phyloP scores from a whole-genome alignment of 225 moss, liverwort and hornwort genomes.

The Anthoceros angustus region DNA sequence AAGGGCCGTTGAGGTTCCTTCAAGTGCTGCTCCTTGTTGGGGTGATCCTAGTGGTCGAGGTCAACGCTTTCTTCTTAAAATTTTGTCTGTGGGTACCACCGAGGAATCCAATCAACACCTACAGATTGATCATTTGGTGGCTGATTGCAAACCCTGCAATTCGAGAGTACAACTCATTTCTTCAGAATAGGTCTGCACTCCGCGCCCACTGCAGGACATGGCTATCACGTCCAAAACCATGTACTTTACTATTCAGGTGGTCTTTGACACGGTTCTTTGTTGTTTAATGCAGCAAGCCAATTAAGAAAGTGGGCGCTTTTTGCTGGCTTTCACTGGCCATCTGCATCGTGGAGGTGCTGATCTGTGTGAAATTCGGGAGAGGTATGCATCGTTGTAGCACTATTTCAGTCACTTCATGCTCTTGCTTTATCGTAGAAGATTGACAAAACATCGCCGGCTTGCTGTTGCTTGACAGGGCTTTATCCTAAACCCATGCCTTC shows the following conservation, averaged over 20 bases:
- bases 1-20: conserved; percentile 64
- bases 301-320: conserved; percentile 64
- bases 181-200: conserved; percentile 52
- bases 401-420: no score
- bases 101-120: conserved; percentile 62
- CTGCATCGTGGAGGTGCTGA: conserved; percentile 58
- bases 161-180: conserved; percentile 75
- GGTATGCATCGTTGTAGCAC: conserved; percentile 19
- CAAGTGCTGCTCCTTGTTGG: conserved; percentile 56
- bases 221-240: no score
- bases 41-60: conserved; percentile 68
- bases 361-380: conserved; percentile 73
- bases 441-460: background rate
- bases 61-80: conserved; percentile 89
- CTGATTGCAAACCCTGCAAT: conserved; percentile 83
- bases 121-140: conserved; percentile 85
- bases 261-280: background rate
- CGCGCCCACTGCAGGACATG: background rate
- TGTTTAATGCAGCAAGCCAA: conserved; percentile 37
- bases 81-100: conserved; percentile 79
- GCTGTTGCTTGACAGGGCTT: conserved; percentile 29
- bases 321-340: conserved; percentile 77
- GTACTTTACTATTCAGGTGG: no score
- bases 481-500: conserved; percentile 78
- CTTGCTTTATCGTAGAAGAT: background rate